Percentiles rank a stretch among this genome's conserved stretches.
These are phyloP conservation scores for Juglanconis sp. DNA, from an alignment of 2,329 filamentous ascomycete genomes.

Conservation along the genomic window DNA sequence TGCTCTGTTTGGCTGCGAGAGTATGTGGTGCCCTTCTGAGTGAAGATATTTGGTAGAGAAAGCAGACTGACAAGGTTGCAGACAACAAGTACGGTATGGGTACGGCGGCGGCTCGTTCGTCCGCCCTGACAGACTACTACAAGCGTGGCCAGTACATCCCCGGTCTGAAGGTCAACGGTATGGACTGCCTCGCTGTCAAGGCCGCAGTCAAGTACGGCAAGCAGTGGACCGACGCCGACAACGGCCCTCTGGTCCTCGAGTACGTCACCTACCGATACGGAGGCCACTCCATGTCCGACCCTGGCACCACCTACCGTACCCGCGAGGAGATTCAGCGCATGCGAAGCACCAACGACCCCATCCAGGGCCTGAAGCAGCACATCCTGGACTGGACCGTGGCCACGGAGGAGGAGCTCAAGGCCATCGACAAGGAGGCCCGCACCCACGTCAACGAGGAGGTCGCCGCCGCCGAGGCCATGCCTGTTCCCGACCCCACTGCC, in stretches of 20 bases:
- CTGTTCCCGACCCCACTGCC: slow-evolving; percentile 69
- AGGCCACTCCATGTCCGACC: slow-evolving; percentile 99
- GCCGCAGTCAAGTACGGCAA: slow-evolving; percentile 92
- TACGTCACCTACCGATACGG: slow-evolving; percentile 99
- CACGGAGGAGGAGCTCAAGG: slow-evolving; percentile 93
- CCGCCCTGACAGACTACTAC: slow-evolving; percentile 98
- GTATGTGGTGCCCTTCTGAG: slow-evolving; percentile 52
- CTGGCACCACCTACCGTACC: slow-evolving; percentile 97
- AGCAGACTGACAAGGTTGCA: slow-evolving; percentile 37
- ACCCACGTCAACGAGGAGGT: slow-evolving; percentile 85
- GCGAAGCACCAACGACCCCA: slow-evolving; percentile 97
- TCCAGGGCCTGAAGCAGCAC: slow-evolving; percentile 96
- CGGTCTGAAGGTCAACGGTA: slow-evolving; percentile 98
- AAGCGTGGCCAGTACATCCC: slow-evolving; percentile 99
- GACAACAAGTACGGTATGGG: slow-evolving; percentile 99
- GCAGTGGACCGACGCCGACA: slow-evolving; percentile 76
- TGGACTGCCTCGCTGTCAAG: slow-evolving; percentile 98
- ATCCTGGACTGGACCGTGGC: slow-evolving; percentile 92
- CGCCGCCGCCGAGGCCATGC: slow-evolving; percentile 84
- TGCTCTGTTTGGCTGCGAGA: slow-evolving; percentile 95
- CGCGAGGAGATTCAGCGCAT: slow-evolving; percentile 99
- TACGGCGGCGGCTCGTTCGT: slow-evolving; percentile 89
- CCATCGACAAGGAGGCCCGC: slow-evolving; percentile 90
- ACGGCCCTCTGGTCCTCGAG: slow-evolving; percentile 94
- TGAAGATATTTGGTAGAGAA: not conserved